phyloP scores from a whole-genome alignment of 192 early-diverging fungal species.

The Umbelopsis ramanniana region DNA sequence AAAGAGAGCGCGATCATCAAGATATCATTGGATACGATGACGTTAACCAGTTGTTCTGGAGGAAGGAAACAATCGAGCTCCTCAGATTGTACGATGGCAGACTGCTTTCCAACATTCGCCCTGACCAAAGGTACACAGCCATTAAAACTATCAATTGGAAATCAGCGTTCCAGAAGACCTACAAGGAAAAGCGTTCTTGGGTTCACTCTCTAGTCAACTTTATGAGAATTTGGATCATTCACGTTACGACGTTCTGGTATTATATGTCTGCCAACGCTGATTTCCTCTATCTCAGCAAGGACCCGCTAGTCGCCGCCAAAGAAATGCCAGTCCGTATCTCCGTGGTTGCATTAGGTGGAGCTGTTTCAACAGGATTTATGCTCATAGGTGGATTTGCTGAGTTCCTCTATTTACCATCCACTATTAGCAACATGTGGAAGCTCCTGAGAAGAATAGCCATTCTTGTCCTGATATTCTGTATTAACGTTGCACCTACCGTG shows the following conservation, averaged over 20 bases:
- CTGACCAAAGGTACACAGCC: slow-evolving; percentile 54
- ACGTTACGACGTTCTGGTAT: slow-evolving; percentile 68
- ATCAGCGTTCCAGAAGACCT: slow-evolving; percentile 67
- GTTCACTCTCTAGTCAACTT: slow-evolving; percentile 73
- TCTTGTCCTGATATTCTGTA: slow-evolving; percentile 51
- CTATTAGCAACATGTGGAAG: slow-evolving; percentile 30
- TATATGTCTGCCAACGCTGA: slow-evolving; percentile 66
- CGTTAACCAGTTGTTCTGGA: slow-evolving; percentile 75
- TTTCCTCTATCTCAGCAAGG: slow-evolving; percentile 50
- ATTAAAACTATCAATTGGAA: slow-evolving; percentile 63
- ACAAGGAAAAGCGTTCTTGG: slow-evolving; percentile 69
- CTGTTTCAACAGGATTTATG: slow-evolving; percentile 56
- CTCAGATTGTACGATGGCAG: slow-evolving; percentile 55
- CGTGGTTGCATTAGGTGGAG: slow-evolving; percentile 59
- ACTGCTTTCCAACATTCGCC: slow-evolving; percentile 58
- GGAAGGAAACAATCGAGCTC: slow-evolving; percentile 52
- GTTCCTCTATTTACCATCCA: slow-evolving; percentile 60
- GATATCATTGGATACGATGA: slow-evolving; percentile 73
- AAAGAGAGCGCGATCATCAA: slow-evolving; percentile 68
- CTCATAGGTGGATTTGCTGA: slow-evolving; percentile 57
- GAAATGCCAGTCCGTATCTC: slow-evolving; percentile 41
- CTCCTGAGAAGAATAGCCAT: slow-evolving; percentile 49
- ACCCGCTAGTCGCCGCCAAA: slow-evolving; percentile 27
- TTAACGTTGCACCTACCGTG: slow-evolving; percentile 55
- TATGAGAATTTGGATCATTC: slow-evolving; percentile 74